Percentiles rank a stretch among this genome's conserved stretches.
Conservation (phyloP, 805 yeast genomes). For the Candida mattraensis region DNA sequence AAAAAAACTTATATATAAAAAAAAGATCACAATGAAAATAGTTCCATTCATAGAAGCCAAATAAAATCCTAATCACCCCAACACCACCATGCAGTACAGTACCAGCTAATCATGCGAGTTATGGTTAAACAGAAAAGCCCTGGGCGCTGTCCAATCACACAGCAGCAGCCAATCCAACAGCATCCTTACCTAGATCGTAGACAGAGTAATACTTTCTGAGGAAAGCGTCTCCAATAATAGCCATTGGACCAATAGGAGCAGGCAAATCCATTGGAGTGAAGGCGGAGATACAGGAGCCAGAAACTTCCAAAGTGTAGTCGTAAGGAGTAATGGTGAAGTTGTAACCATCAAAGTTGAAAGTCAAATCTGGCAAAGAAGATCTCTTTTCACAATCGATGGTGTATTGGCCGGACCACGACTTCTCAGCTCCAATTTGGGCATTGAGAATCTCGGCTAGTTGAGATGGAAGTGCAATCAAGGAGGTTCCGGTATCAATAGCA, state of each 20-base stretch:
- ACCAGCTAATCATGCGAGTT: constrained; percentile 3
- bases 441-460: constrained; percentile 94
- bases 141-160: constrained; percentile 33
- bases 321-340: constrained; percentile 87
- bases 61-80: constrained; percentile 1
- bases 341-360: constrained; percentile 85
- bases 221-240: constrained; percentile 96
- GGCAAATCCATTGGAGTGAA: constrained; percentile 98
- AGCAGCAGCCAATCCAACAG: constrained; percentile 92
- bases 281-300: constrained; percentile 95
- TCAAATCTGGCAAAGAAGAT: constrained; percentile 84
- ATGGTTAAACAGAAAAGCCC: neutral
- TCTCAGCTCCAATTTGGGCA: constrained; percentile 94
- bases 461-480: constrained; percentile 91
- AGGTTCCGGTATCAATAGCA: constrained; percentile 98
- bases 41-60: constrained; percentile 2
- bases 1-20: neutral
- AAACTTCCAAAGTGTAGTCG: constrained; percentile 91
- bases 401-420: constrained; percentile 98
- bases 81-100: neutral
- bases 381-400: constrained; percentile 86
- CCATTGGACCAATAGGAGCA: constrained; percentile 93
- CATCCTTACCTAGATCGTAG: constrained; percentile 85
- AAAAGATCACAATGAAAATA: constrained; percentile 8
- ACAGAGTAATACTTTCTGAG: constrained; percentile 92